phyloP scores from a whole-genome alignment of 1,284 basidiomycete species.

The Ustilago lituana region DNA sequence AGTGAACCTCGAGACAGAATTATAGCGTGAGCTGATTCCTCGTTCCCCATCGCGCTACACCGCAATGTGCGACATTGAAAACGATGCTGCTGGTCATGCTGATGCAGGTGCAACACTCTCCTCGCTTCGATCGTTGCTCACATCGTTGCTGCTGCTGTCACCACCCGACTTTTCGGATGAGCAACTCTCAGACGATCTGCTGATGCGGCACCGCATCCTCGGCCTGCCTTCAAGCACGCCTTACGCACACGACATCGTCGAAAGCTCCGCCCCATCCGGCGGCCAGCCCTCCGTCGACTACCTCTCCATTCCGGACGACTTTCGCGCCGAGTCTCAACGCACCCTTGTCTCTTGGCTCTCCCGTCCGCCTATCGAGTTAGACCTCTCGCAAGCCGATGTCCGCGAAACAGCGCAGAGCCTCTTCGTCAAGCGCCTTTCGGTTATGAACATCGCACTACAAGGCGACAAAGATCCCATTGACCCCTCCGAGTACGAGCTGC shows the following conservation, averaged over 20 bases:
- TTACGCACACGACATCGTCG: conserved; percentile 12
- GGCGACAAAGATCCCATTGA: conserved; percentile 19
- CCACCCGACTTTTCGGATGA: conserved; percentile 7
- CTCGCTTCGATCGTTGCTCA: conserved; percentile 15
- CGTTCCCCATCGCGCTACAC: no score
- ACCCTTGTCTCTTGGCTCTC: conserved; percentile 18
- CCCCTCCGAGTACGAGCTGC: not conserved
- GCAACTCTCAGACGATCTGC: conserved; percentile 31
- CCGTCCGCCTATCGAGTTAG: conserved; percentile 19
- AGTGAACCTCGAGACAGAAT: no score
- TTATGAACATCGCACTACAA: not conserved
- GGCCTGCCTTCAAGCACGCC: conserved; percentile 11
- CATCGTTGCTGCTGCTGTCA: conserved; percentile 16
- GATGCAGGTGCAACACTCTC: no score
- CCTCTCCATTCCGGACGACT: not conserved
- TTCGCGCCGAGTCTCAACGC: not conserved
- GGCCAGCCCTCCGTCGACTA: not conserved
- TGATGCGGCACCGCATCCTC: conserved; percentile 37
- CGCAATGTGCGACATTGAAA: no score
- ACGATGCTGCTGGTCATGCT: no score
- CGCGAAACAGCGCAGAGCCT: not conserved
- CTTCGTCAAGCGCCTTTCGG: not conserved
- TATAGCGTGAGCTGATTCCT: no score
- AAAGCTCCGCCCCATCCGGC: not conserved
- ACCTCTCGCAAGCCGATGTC: not conserved